Evolutionary conservation across 1,139 yeast species (phyloP).

Genomic region (Arxiozyma heterogenica): DNA sequence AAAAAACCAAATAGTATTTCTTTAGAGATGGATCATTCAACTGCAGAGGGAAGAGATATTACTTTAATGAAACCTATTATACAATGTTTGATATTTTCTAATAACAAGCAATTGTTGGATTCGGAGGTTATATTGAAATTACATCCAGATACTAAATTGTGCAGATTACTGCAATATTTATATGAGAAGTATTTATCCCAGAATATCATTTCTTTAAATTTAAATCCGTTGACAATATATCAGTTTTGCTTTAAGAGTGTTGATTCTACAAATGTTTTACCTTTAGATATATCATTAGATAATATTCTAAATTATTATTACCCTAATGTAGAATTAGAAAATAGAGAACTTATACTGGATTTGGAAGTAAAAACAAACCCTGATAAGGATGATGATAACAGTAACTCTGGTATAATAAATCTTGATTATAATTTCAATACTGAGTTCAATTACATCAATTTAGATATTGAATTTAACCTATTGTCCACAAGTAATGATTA

Average conservation of each 20-base stretch:
- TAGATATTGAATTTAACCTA: conserved; percentile 18
- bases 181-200: conserved; percentile 8
- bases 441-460: conserved; percentile 14
- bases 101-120: conserved; percentile 4
- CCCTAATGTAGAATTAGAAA: not conserved
- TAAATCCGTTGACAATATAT: not conserved
- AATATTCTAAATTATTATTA: too few relatives aligned
- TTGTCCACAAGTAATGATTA: conserved; percentile 15
- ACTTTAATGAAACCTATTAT: not conserved
- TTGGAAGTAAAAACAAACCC: not conserved
- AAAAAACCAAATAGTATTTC: not conserved
- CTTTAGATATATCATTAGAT: not conserved
- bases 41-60: not conserved
- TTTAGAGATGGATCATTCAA: not conserved
- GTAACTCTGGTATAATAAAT: not conserved
- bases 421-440: conserved; percentile 5
- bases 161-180: conserved; percentile 22
- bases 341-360: not conserved
- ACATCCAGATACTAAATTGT: conserved; percentile 20
- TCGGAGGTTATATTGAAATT: conserved; percentile 17
- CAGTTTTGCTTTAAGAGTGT: not conserved
- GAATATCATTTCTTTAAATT: not conserved
- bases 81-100: not conserved
- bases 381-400: not conserved
- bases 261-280: not conserved